Evolutionary conservation across 768 basidiomycete genomes (phyloP), one percentile per base, ranked within the genome.

Genomic region (Lactarius sanguifluus): DNA sequence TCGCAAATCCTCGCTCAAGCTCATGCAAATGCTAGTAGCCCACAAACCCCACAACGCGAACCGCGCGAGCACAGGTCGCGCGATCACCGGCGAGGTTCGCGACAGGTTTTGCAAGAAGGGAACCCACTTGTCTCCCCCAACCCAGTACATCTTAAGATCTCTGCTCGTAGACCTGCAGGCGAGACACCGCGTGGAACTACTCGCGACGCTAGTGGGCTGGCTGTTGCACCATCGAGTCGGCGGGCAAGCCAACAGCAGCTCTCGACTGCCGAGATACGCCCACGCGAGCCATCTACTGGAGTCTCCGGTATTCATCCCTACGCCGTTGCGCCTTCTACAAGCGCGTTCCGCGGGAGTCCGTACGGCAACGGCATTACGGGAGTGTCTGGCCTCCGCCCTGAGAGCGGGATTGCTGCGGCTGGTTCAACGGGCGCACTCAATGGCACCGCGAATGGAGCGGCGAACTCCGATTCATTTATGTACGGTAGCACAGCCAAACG

Each of bases 221-320:
- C 87, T 8, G 76, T 89, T n/a, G 81, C 85, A 18, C 85, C 91
- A 16, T 80, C 81, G 9, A 86, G 86, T 72, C 83, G 90, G 60
- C 85, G 91, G 45, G 82, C 82, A 3, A 91, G 90, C 72, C 88
- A 89, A 72, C 85, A 83, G 60, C 83, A 83, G 62, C 61, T 69
- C 3, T 47, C 71, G 1, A 68, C 70, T 25, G 69, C 62, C 23
- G 72, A 73, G 32, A 59, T 72, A 23, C 78, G 79, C 28, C 80
- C 77, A 64, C 69, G 77, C 5, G 81, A 81, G 12, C 77, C 81
- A 23, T 78, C 81, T 10, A 81, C 86, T 45, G 66, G 66, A 41
- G 40, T 66, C 36, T n/a, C 64, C 13, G 45, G 57, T 28, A 16
- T 38, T 36, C 91, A 92, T 73, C 91, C 91, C 38, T 92, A 92